Conservation (phyloP, 345 rosid species). For the Tarenaya hassleriana region DNA sequence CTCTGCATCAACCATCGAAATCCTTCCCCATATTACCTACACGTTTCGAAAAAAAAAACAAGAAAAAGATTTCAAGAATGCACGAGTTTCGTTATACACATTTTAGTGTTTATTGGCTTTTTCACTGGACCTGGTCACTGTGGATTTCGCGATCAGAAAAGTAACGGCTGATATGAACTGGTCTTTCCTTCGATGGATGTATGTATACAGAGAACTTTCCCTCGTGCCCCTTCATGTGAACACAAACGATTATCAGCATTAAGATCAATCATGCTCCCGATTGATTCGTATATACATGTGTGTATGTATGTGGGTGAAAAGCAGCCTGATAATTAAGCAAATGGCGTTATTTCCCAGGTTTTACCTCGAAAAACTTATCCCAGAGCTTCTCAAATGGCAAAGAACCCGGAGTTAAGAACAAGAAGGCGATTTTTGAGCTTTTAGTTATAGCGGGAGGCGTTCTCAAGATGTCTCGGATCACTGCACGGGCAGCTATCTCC, state of each 20-base stretch:
- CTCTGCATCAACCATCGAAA: slow-evolving; percentile 98
- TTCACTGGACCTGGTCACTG: slow-evolving; percentile 41
- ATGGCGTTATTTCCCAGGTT: not conserved
- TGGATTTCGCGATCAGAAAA: slow-evolving; percentile 65
- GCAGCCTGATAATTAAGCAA: not conserved
- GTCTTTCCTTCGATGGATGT: slow-evolving; percentile 68
- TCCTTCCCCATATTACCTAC: slow-evolving; percentile 95
- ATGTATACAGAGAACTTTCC: slow-evolving; percentile 70
- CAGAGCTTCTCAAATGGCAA: slow-evolving; percentile 94
- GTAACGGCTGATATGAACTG: slow-evolving; percentile 70
- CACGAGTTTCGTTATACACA: not conserved
- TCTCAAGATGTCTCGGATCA: slow-evolving; percentile 60
- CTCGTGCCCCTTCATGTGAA: slow-evolving; percentile 60
- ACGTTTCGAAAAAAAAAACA: slow-evolving; percentile 15
- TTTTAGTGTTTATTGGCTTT: not conserved
- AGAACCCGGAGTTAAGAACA: slow-evolving; percentile 86
- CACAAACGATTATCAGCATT: not conserved
- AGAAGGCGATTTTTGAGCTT: slow-evolving; percentile 76
- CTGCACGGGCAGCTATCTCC: slow-evolving; percentile 72
- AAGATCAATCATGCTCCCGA: too few relatives aligned
- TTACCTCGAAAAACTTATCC: slow-evolving; percentile 77
- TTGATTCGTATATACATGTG: too few relatives aligned
- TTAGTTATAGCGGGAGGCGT: slow-evolving; percentile 41
- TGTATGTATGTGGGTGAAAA: too few relatives aligned
- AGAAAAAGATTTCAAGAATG: not conserved